These are phyloP conservation scores for Exophiala oligosperma DNA, from an alignment of 2,329 filamentous ascomycete species.

Conservation along the genomic window DNA sequence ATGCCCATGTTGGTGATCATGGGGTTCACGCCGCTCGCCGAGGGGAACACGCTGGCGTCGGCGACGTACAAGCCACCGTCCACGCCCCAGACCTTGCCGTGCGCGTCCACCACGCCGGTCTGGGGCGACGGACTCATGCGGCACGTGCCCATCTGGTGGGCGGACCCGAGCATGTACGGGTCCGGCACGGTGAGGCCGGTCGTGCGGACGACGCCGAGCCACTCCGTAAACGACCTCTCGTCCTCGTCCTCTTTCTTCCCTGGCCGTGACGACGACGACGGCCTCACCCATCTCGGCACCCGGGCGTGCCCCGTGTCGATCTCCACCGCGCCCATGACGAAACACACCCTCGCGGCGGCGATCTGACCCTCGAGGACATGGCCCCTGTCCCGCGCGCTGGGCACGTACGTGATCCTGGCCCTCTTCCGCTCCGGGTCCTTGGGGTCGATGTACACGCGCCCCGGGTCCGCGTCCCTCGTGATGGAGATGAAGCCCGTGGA, in stretches of 20 bases:
- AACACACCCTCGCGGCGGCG: slow-evolving; percentile 72
- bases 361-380: slow-evolving; percentile 71
- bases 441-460: slow-evolving; percentile 72
- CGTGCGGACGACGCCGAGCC: slow-evolving; percentile 52
- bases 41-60: slow-evolving; percentile 53
- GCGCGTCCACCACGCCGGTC: slow-evolving; percentile 46
- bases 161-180: slow-evolving; percentile 40
- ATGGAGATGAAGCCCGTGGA: slow-evolving; percentile 73
- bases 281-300: slow-evolving; percentile 63
- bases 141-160: slow-evolving; percentile 54
- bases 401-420: slow-evolving; percentile 67
- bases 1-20: slow-evolving; percentile 56
- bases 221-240: slow-evolving; percentile 50
- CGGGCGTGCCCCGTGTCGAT: slow-evolving; percentile 68
- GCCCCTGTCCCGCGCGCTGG: slow-evolving; percentile 69
- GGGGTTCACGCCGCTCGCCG: slow-evolving; percentile 53
- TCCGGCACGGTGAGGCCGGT: slow-evolving; percentile 50
- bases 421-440: slow-evolving; percentile 67
- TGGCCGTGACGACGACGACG: not conserved
- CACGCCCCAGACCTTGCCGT: slow-evolving; percentile 49
- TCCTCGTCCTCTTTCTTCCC: slow-evolving; percentile 43
- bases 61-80: slow-evolving; percentile 48
- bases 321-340: slow-evolving; percentile 76
- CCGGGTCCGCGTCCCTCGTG: slow-evolving; percentile 72
- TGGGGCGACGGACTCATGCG: slow-evolving; percentile 46